Evolutionary conservation across 2,329 filamentous ascomycete genomes (phyloP), one percentile per base, ranked within the genome.

Genomic region (Juglanconis oblonga): DNA sequence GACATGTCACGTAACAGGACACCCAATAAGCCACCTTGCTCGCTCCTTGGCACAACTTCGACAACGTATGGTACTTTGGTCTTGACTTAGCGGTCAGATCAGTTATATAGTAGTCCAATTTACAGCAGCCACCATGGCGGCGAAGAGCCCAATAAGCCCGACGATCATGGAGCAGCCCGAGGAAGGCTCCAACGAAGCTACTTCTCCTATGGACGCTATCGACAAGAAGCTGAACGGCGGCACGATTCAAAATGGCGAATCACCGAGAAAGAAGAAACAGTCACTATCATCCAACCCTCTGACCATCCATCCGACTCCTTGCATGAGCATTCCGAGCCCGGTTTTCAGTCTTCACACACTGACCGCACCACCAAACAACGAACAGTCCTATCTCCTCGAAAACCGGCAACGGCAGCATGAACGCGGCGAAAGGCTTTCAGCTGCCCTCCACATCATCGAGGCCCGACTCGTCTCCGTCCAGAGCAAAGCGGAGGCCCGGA

Each of bases 321-420:
- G 50, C 14, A 10, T 42, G 11, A 36, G 24, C 11, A 33, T 50
- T 3, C 33, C 40, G 7, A 55, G 35, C 40, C 44, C 70, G 14
- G 65, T 73, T 58, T 68, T 78, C 49, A 68, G 72, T 3, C 75
- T 74, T 2, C 73, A 78, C 1, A 67, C 76, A 0, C 73, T 79
- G 52, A 72, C 76, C 17, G 74, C 76, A 5, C 71, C 83, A 5
- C 71, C 83, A 4, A 73, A 77, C 56, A 68, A 69, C 3, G 82
- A 87, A 64, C 73, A 75, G 11, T 69, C 75, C 6, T 83, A 83
- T 60, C 76, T 85, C 17, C 59, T 74, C 1, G 62, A 69, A 17
- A 69, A 68, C 9, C 73, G 85, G 0, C 74, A 78, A 31, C 66
- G 70, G 5, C 76, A 81, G 55, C 75, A 75, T 40, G 49, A 60